Conservation (phyloP, 2,329 filamentous ascomycete species). For the Penicillium verrucosum region DNA sequence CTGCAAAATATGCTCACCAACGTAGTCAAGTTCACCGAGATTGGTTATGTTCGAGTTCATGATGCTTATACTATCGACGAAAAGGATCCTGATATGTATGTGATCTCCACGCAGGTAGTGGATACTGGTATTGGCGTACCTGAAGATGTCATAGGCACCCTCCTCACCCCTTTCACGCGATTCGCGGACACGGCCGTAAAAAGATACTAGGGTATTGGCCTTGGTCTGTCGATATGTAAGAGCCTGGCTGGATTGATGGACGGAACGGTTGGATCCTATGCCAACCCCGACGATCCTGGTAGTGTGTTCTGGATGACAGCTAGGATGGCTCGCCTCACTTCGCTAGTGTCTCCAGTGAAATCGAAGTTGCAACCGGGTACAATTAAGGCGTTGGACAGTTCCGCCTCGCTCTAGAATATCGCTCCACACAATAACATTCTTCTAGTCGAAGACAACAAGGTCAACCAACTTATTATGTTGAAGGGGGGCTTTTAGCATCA, state of each 20-base stretch:
- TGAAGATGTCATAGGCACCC: slow-evolving; percentile 42
- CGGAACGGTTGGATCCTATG: slow-evolving; percentile 48
- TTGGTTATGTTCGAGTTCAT: slow-evolving; percentile 50
- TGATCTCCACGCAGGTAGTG: slow-evolving; percentile 51
- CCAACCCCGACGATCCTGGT: slow-evolving; percentile 47
- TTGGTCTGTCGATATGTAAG: slow-evolving; percentile 58
- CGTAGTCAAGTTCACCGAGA: slow-evolving; percentile 60
- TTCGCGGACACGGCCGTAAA: slow-evolving; percentile 54
- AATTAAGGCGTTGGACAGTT: slow-evolving; percentile 15
- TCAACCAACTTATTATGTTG: slow-evolving; percentile 44
- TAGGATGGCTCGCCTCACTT: slow-evolving; percentile 40
- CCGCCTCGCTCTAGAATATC: slow-evolving; percentile 34
- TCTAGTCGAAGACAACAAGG: slow-evolving; percentile 44
- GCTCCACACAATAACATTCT: slow-evolving; percentile 43
- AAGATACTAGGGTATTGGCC: slow-evolving; percentile 54
- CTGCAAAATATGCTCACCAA: slow-evolving; percentile 62
- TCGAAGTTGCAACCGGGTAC: slow-evolving; percentile 18
- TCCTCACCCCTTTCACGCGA: slow-evolving; percentile 58
- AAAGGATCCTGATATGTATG: slow-evolving; percentile 39
- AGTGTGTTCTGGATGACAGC: slow-evolving; percentile 55
- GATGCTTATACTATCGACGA: slow-evolving; percentile 44
- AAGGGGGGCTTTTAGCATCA: slow-evolving; percentile 17
- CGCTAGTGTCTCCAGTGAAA: slow-evolving; percentile 28
- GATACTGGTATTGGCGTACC: slow-evolving; percentile 58
- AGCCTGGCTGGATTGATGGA: slow-evolving; percentile 57